Base-by-base conservation (phyloP, 306 rosid genomes). In the Cucurbita pepo region DNA sequence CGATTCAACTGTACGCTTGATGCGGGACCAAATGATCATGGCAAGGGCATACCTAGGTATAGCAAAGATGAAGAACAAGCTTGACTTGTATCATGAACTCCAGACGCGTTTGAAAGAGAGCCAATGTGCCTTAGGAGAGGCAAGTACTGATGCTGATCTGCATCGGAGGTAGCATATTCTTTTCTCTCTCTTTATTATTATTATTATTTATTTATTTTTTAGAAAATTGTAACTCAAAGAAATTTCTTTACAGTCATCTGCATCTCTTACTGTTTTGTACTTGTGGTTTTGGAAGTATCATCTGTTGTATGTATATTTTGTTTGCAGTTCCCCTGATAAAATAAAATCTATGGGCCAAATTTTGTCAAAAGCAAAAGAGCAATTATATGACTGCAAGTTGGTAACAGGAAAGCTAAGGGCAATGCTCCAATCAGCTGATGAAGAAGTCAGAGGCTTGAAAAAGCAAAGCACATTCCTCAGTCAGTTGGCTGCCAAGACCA, bases 401-500 rank as follows among this genome's bases (percentile, higher is more conserved):
- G 91, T 91, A 34, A 89, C 97, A 44, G 92, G 88, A 71, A 89
- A 95, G 79, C 84, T 95, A 79, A 85, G 95, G 84, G 97, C 97
- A 77, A 95, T 95, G 96, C 90, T 95, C 78, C 96, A 89, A 81
- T 84, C 96, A 66, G 90, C 96, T 16, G 97, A 91, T 80, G 96
- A 91, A 77, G 95, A 89, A 75, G 97, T 91, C 72, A 86, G 97
- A 83, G 83, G 86, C 84, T 80, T 91, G 80, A 95, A 89, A 86
- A 95, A 88, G 77, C 96, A 95, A 81, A 95, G 97, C 88, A 88
- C 97, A 64, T 91, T 91, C 75, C 92, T 95, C 70, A 91, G 95
- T 86, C 99, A 95, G 89, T 78, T 91, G 76, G 99, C 97, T 85
- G 99, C 99, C 37, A 95, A 95, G 85, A 91, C 99, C 69, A 84